phyloP scores from a whole-genome alignment of 345 rosid species.

The Euclidium syriacum region DNA sequence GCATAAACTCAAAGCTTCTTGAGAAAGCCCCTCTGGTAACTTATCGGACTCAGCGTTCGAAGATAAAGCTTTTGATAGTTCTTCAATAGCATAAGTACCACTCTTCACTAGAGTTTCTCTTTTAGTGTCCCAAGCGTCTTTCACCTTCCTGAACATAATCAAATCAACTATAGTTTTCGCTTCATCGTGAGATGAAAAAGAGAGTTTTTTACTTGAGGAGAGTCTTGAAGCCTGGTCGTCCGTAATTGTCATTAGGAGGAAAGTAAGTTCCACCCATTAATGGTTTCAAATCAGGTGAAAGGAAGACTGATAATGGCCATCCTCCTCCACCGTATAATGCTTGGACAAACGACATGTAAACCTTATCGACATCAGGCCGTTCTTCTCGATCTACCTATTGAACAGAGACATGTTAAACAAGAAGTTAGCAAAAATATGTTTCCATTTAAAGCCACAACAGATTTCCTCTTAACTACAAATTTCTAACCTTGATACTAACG shows the following conservation, averaged over 20 bases:
- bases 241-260: constrained; percentile 82
- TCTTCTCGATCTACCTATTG: constrained; percentile 92
- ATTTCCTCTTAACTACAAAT: neutral
- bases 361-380: constrained; percentile 97
- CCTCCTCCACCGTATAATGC: constrained; percentile 90
- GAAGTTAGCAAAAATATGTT: neutral
- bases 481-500: constrained; percentile 82
- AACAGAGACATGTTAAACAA: constrained; percentile 20
- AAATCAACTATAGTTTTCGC: neutral
- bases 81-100: constrained; percentile 79
- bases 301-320: constrained; percentile 89
- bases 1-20: constrained; percentile 48
- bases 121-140: constrained; percentile 71
- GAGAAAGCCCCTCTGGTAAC: constrained; percentile 59
- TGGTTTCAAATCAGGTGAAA: constrained; percentile 93
- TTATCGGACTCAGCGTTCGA: constrained; percentile 53
- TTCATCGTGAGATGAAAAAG: neutral
- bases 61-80: constrained; percentile 80
- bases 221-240: constrained; percentile 92
- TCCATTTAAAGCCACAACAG: neutral
- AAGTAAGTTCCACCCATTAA: constrained; percentile 97
- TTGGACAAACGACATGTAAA: constrained; percentile 91
- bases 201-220: constrained; percentile 48
- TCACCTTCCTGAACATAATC: constrained; percentile 58
- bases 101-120: constrained; percentile 67